Evolutionary conservation across 2,329 filamentous ascomycete species (phyloP).

Genomic region (Fonsecaea nubica): DNA sequence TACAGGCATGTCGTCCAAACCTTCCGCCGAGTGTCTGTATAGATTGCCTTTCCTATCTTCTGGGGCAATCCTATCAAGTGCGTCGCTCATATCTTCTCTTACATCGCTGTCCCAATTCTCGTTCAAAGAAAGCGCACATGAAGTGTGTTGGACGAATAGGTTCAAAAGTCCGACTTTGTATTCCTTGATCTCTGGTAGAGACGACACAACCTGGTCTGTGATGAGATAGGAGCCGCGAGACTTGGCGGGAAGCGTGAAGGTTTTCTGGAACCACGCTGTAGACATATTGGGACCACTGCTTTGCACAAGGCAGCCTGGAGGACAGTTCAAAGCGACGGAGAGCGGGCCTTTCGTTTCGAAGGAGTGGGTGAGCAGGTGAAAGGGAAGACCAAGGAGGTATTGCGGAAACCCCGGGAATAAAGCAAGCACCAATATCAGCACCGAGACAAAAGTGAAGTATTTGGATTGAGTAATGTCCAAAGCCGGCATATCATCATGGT

Average conservation of each 20-base stretch:
- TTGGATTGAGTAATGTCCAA: constrained; percentile 33
- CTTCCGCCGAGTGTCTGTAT: constrained; percentile 88
- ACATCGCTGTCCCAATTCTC: constrained; percentile 91
- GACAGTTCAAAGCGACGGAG: constrained; percentile 20
- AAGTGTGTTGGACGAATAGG: constrained; percentile 95
- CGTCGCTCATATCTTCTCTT: constrained; percentile 90
- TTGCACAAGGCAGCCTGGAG: constrained; percentile 25
- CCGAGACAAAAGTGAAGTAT: constrained; percentile 30
- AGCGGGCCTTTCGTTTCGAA: neutral
- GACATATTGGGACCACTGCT: constrained; percentile 18
- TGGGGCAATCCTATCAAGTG: constrained; percentile 86
- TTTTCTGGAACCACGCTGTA: constrained; percentile 78
- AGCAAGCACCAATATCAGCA: constrained; percentile 33
- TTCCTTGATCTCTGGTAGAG: constrained; percentile 77
- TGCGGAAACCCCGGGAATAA: constrained; percentile 39
- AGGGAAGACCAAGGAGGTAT: constrained; percentile 34
- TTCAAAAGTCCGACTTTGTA: constrained; percentile 89
- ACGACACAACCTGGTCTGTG: constrained; percentile 73
- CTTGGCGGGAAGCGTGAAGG: constrained; percentile 76
- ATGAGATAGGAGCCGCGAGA: constrained; percentile 88
- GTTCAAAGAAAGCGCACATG: constrained; percentile 86
- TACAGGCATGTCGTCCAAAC: constrained; percentile 91
- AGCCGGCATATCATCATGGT: constrained; percentile 32
- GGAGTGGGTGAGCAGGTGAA: constrained; percentile 20
- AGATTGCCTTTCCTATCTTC: constrained; percentile 76